These are phyloP conservation scores for Spergularia marina DNA, from an alignment of 148 eudicot species.

Conservation along the genomic window DNA sequence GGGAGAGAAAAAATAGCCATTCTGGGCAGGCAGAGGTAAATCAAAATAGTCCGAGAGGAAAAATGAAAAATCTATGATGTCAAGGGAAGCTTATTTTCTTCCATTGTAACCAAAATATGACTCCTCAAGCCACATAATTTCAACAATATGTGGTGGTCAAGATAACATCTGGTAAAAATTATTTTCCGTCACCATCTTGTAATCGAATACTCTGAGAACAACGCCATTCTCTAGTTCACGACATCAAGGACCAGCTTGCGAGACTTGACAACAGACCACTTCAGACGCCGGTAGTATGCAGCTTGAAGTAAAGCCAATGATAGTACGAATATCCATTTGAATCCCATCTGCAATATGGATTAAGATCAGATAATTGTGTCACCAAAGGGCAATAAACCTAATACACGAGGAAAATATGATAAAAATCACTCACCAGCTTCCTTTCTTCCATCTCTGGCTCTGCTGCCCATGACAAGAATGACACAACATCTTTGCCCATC, in stretches of 20 bases:
- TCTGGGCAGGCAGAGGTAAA: slow-evolving; percentile 17
- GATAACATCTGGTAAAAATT: slow-evolving; percentile 29
- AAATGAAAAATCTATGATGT: slow-evolving; percentile 22
- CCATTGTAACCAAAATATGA: slow-evolving; percentile 21
- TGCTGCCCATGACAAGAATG: slow-evolving; percentile 85
- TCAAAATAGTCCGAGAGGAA: slow-evolving; percentile 25
- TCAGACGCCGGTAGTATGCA: slow-evolving; percentile 93
- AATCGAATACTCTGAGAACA: slow-evolving; percentile 13
- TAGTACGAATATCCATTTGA: slow-evolving; percentile 94
- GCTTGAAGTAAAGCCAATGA: slow-evolving; percentile 95
- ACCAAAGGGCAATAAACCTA: background rate
- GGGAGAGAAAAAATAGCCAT: slow-evolving; percentile 25
- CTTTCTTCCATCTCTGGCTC: slow-evolving; percentile 98
- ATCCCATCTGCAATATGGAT: slow-evolving; percentile 73
- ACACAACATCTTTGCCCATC: slow-evolving; percentile 96
- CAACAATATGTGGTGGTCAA: slow-evolving; percentile 25
- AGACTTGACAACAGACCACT: slow-evolving; percentile 92
- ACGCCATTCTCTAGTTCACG: slow-evolving; percentile 48
- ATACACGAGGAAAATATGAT: background rate
- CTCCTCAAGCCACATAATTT: slow-evolving; percentile 20
- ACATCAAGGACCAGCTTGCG: slow-evolving; percentile 90
- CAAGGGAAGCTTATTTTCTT: slow-evolving; percentile 31
- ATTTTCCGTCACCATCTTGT: slow-evolving; percentile 19
- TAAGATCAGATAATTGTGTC: slow-evolving; percentile 5
- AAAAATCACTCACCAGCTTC: slow-evolving; percentile 53